Base-by-base conservation (phyloP, 345 rosid species). In the Pugionium cornutum region DNA sequence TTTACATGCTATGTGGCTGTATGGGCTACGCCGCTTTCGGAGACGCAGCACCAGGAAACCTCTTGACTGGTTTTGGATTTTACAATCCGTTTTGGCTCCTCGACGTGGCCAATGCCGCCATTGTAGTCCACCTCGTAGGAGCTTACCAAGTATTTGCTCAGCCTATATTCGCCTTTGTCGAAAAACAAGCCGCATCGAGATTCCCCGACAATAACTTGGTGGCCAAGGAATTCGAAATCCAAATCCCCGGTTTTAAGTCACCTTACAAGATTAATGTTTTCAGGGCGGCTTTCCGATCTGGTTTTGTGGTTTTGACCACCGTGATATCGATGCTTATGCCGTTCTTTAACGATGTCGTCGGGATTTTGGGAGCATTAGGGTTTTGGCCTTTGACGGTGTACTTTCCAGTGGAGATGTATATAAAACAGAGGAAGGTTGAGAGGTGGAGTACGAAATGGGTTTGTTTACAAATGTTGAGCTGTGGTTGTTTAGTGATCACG, bases 101-200 rank as follows among this genome's bases (percentile, higher is more conserved):
- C 1, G 90, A 87, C 74, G 80, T 87, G 2, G 94, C 86, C 37
- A 84, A 87, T 27, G 82, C 77, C 1, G 90, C 94, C 29, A 82
- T 87, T 5, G 88, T 85, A 7, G 50, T 87, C 52, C 94, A 87
- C 69, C 88, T 87, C 30, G 75, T 87, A 1, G 90, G 90, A 2
- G 94, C 94, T 2, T 87, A 84, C 83, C 94, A 87, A 69, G 90
- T 87, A 58, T 87, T 60, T 51, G 84, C 85, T 76, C 94, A 87
- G 55, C 90, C 94, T 2, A 76, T 87, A 1, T 87, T 83, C 18
- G 86, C 94, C 27, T 87, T 87, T 76, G 10, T 85, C 2, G 94
- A 87, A 69, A 79, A 78, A 69, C 37, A 43, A n/a, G 83, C 80
- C 0, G 27, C 64, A 1, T 7, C 54, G 56, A 75, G 71, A 58